Evolutionary conservation across 2,329 filamentous ascomycete species (phyloP).

Genomic region (Aspergillus latus): DNA sequence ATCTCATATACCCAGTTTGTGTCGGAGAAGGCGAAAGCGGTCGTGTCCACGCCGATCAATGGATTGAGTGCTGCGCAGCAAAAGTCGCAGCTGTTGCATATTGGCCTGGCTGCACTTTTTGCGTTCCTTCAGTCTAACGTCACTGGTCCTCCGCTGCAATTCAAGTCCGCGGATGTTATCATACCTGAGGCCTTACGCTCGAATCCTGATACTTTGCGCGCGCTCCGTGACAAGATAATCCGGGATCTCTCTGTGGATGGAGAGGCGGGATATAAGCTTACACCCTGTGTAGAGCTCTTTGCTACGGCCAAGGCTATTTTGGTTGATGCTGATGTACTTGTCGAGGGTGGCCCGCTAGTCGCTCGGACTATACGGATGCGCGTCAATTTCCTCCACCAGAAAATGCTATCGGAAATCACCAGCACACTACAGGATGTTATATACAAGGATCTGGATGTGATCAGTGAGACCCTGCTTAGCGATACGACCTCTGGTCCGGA

Average conservation of each 20-base stretch:
- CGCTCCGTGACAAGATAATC: slow-evolving; percentile 62
- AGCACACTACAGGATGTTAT: slow-evolving; percentile 60
- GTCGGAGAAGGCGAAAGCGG: slow-evolving; percentile 32
- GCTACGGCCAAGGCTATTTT: slow-evolving; percentile 67
- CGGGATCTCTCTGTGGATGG: slow-evolving; percentile 76
- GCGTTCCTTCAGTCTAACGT: slow-evolving; percentile 84
- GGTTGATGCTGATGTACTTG: slow-evolving; percentile 49
- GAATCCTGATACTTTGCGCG: slow-evolving; percentile 44
- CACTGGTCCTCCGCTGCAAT: slow-evolving; percentile 77
- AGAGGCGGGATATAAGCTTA: slow-evolving; percentile 79
- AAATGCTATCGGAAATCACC: slow-evolving; percentile 63
- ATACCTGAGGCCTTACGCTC: slow-evolving; percentile 44
- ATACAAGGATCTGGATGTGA: slow-evolving; percentile 56
- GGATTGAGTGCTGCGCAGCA: slow-evolving; percentile 28
- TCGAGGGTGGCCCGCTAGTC: slow-evolving; percentile 41
- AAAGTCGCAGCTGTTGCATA: slow-evolving; percentile 48
- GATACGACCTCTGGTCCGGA: slow-evolving; percentile 44
- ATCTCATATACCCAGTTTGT: slow-evolving; percentile 41
- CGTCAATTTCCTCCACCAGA: slow-evolving; percentile 70
- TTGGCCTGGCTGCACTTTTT: slow-evolving; percentile 69
- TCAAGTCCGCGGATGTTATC: slow-evolving; percentile 51
- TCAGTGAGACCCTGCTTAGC: slow-evolving; percentile 47
- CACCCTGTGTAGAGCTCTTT: slow-evolving; percentile 80
- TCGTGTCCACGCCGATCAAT: slow-evolving; percentile 20
- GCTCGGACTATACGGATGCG: slow-evolving; percentile 66